Conservation (phyloP, 208 protist species). For the Leptomonas seymouri region DNA sequence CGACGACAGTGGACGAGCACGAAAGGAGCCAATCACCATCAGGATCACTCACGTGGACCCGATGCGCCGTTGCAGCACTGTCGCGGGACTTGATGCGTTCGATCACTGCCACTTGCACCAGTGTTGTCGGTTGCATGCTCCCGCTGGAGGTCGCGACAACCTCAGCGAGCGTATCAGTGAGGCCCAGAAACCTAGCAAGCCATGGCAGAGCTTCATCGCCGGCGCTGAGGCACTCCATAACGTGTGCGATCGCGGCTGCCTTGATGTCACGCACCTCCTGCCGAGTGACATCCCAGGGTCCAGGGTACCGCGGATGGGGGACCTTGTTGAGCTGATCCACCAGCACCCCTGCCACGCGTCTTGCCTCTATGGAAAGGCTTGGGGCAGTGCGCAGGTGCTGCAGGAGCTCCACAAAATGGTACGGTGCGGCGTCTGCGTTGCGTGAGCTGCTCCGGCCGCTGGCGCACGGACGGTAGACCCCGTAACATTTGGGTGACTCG, state of each 20-base stretch:
- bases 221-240: conserved; percentile 27
- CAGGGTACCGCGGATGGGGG: conserved; percentile 45
- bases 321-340: conserved; percentile 63
- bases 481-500: conserved; percentile 43
- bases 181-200: conserved; percentile 30
- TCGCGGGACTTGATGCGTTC: conserved; percentile 17
- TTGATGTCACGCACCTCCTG: conserved; percentile 24
- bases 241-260: conserved; percentile 28
- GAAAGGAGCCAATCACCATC: conserved; percentile 37
- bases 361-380: conserved; percentile 8
- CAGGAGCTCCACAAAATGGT: conserved; percentile 35
- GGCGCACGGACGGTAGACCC: conserved; percentile 47
- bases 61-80: not conserved
- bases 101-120: conserved; percentile 7
- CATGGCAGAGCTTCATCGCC: conserved; percentile 35
- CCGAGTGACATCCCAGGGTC: conserved; percentile 50
- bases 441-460: not conserved
- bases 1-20: conserved; percentile 28
- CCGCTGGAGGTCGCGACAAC: not conserved
- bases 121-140: not conserved
- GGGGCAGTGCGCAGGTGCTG: conserved; percentile 6
- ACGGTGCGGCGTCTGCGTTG: conserved; percentile 20
- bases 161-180: conserved; percentile 6
- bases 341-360: conserved; percentile 37
- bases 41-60: not conserved